phyloP scores from a whole-genome alignment of 2,329 filamentous ascomycete genomes.

The Fusarium continuum region DNA sequence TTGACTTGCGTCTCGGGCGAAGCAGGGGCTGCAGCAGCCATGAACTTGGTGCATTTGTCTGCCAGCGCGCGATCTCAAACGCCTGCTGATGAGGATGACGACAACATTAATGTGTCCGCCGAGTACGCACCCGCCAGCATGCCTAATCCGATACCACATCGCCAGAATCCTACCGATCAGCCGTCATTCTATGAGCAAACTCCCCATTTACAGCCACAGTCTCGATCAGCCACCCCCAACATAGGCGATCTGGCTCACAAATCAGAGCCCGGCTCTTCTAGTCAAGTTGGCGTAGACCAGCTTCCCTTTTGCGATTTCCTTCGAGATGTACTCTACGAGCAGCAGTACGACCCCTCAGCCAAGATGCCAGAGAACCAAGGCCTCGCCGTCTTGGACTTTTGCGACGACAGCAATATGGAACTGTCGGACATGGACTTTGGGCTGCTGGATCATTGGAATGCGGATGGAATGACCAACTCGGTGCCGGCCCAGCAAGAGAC shows the following conservation, averaged over 20 bases:
- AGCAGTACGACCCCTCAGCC: slow-evolving; percentile 48
- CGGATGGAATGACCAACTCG: slow-evolving; percentile 48
- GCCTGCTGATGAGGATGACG: slow-evolving; percentile 35
- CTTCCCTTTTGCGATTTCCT: slow-evolving; percentile 61
- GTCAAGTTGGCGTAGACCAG: slow-evolving; percentile 45
- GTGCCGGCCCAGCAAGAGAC: slow-evolving; percentile 37
- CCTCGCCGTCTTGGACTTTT: slow-evolving; percentile 59
- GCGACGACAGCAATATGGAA: slow-evolving; percentile 59
- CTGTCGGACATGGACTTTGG: slow-evolving; percentile 63
- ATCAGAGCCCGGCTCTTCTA: slow-evolving; percentile 25
- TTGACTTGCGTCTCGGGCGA: slow-evolving; percentile 55
- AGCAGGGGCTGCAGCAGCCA: slow-evolving; percentile 52
- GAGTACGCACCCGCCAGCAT: slow-evolving; percentile 14
- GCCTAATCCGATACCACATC: slow-evolving; percentile 7
- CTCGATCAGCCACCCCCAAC: slow-evolving; percentile 36
- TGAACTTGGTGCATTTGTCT: slow-evolving; percentile 57
- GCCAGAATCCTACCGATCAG: slow-evolving; percentile 21
- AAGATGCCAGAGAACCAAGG: slow-evolving; percentile 53
- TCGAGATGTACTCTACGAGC: slow-evolving; percentile 61
- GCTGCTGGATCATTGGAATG: slow-evolving; percentile 59
- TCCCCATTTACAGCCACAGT: slow-evolving; percentile 20
- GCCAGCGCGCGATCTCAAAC: slow-evolving; percentile 46
- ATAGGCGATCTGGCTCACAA: slow-evolving; percentile 27
- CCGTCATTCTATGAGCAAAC: slow-evolving; percentile 27
- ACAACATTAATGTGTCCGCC: slow-evolving; percentile 23